Base-by-base conservation (phyloP, 1,284 basidiomycete species). In the Sporisorium reilianum region DNA sequence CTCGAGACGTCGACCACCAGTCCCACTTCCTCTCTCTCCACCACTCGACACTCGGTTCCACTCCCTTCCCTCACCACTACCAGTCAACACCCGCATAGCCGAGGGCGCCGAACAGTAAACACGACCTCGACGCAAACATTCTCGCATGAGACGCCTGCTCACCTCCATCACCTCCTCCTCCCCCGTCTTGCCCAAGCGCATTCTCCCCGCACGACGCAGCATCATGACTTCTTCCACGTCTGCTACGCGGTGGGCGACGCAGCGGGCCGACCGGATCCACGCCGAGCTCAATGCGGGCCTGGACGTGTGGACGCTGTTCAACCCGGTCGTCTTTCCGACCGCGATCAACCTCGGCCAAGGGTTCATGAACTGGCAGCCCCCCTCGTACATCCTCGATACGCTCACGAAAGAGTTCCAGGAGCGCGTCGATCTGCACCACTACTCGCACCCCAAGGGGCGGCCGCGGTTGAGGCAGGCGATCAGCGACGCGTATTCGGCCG, bases 271-370 rank as follows among this genome's bases (percentile, higher is more conserved):
- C 9, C 81, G 80, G 16, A 67, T 83, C 48, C 50, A 75, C 23
- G 65, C 42, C 14, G 83, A 82, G 50, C 64, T 77, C 65, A 71
- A 64, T 23, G 55, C 69, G 1, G 82, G 82, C 28, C 48, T 74
- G 20, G 83, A 84, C 55, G 83, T 84, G 22, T 84, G 83, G 83
- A 72, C 77, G 8, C 63, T 84, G n/a, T 84, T 84, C 69, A 82
- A 79, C 53, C 82, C 80, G 0, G 49, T 74, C 36, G 78, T 80
- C 16, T 82, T 82, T 38, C 83, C 82, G 22, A 75, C 66, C 20
- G 81, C 80, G n/a, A 74, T 83, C 73, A 83, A 83, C 48, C 72
- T 84, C 11, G 83, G 83, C 14, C 83, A 84, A 51, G 83, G 83
- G 2, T 84, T 84, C 51, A 84, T 84, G 83, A 81, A 80, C 55